Conservation (phyloP, 495 filamentous ascomycete species). For the Annulohypoxylon stygium region DNA sequence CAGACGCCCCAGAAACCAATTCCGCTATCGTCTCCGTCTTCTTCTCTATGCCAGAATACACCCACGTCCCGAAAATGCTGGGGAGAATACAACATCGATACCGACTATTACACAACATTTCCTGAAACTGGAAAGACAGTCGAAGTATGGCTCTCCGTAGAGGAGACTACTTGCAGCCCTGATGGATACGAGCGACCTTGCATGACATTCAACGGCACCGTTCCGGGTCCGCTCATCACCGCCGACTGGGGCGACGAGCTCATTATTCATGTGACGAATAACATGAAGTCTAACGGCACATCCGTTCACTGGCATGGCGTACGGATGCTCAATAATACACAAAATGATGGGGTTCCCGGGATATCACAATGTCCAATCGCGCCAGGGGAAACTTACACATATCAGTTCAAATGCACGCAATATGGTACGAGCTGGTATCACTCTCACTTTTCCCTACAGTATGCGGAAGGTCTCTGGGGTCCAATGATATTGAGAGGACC, state of each 20-base stretch:
- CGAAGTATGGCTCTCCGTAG: constrained; percentile 5
- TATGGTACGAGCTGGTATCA: constrained; percentile 17
- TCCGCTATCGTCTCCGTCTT: constrained; percentile 1
- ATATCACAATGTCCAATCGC: constrained; percentile 17
- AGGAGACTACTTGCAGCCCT: constrained; percentile 9
- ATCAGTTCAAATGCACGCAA: constrained; percentile 2
- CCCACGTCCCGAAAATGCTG: background rate
- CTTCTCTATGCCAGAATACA: constrained; percentile 4
- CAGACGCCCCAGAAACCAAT: constrained; percentile 1
- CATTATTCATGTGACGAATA: background rate
- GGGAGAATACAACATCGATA: constrained; percentile 7
- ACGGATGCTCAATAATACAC: background rate
- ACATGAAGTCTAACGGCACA: constrained; percentile 8
- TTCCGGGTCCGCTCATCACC: background rate
- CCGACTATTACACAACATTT: constrained; percentile 5
- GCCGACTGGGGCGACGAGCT: constrained; percentile 13
- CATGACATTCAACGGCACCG: constrained; percentile 8
- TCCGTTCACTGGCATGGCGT: constrained; percentile 14
- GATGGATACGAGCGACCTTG: constrained; percentile 8
- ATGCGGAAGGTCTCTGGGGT: constrained; percentile 8
- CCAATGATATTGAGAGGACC: constrained; percentile 9
- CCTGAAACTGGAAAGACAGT: constrained; percentile 1
- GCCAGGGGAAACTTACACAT: constrained; percentile 9
- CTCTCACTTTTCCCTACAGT: constrained; percentile 9
- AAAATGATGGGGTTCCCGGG: constrained; percentile 9